Conservation (phyloP, 2,329 filamentous ascomycete genomes). For the Exophiala sp. region DNA sequence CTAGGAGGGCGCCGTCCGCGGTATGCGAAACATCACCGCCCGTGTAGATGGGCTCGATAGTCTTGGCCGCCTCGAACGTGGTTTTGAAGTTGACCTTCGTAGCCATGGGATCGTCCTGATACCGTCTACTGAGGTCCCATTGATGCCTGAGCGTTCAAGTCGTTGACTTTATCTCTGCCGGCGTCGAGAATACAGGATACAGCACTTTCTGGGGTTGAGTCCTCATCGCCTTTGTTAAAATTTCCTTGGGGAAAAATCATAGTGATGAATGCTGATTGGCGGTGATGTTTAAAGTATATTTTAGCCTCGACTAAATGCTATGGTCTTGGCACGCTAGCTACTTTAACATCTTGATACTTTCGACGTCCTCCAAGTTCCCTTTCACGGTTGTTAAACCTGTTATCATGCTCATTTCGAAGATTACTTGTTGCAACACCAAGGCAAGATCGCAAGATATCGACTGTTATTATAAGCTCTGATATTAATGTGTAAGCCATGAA, state of each 20-base stretch:
- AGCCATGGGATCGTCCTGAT: constrained; percentile 37
- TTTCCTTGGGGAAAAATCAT: background rate
- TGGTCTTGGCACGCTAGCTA: background rate
- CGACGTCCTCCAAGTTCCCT: background rate
- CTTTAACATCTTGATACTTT: background rate
- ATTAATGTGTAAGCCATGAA: no score
- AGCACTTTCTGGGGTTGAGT: background rate
- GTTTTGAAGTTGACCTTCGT: constrained; percentile 56
- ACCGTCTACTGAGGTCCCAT: constrained; percentile 2
- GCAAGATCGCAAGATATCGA: no score
- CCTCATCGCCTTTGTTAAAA: background rate
- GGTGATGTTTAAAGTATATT: background rate
- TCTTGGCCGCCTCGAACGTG: constrained; percentile 76
- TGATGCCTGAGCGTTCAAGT: background rate
- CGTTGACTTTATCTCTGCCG: background rate
- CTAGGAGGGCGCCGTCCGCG: constrained; percentile 72
- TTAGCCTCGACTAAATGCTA: background rate
- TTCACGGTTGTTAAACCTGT: no score
- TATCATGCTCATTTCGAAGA: no score
- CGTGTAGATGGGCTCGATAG: constrained; percentile 88
- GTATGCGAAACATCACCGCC: constrained; percentile 82
- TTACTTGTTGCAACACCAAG: no score
- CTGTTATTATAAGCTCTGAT: no score
- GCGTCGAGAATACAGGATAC: background rate
- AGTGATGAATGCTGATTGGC: background rate